Base-by-base conservation (phyloP, 2,329 filamentous ascomycete genomes). In the Fusarium camptoceras region DNA sequence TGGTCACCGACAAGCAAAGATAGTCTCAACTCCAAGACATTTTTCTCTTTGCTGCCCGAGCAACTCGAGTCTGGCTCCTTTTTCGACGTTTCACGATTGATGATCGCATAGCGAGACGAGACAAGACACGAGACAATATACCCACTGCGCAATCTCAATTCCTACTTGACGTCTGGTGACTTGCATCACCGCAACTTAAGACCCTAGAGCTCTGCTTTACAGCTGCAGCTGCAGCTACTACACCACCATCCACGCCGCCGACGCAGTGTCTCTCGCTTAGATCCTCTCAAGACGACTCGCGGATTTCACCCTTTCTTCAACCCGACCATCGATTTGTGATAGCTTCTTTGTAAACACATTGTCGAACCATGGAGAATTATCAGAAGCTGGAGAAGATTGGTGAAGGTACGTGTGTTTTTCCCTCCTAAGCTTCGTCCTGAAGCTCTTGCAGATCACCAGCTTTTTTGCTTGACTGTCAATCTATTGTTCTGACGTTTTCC, bases 311-410 rank as follows among this genome's bases (percentile, higher is more conserved):
- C 47, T 60, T 65, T 55, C 49, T 70, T 46, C 42, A 49, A 53
- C 22, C 27, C 41, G 20, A 62, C 60, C 58, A 47, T 47, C 51
- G 39, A 59, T 53, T 42, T 61, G 46, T 43, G 37, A 55, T 48
- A 58, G 41, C 41, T 47, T 39, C n/a, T 55, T 64, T 54, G 49
- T 59, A 60, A 55, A 55, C 51, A 46, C 48, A 64, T 22, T 59
- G 59, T 39, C 59, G 58, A 71, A 71, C 66, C 73, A 97, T 97
- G 94, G 94, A 97, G 82, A 97, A 97, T 83, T 97, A 97, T 81
- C 93, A 97, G 83, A 97, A 97, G 84, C 88, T 97, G 77, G 94
- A 97, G 85, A 97, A 97, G 86, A 94, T 97, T 77, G 94, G 94
- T 81, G 94, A 97, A 88, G 94, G 94, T 96, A 83, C 76, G 87